phyloP scores from a whole-genome alignment of 2,329 filamentous ascomycete genomes.

The Fusarium subtropicale region DNA sequence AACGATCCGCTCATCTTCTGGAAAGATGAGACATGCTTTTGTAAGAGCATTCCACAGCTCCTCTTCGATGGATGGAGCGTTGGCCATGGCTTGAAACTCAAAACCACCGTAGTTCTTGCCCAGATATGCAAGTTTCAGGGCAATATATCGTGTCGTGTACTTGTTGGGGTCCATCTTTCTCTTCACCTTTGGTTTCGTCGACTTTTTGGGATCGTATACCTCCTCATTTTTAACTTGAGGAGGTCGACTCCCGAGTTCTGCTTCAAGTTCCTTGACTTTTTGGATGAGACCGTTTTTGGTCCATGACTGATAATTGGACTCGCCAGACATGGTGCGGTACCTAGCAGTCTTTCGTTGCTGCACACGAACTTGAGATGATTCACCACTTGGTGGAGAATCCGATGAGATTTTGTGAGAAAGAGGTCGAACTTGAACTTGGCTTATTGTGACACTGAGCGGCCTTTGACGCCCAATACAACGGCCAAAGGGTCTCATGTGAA shows the following conservation, averaged over 20 bases:
- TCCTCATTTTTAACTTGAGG: constrained; percentile 36
- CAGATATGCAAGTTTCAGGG: constrained; percentile 93
- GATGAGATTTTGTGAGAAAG: constrained; percentile 12
- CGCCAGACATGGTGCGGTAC: constrained; percentile 49
- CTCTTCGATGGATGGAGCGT: constrained; percentile 87
- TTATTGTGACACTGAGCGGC: constrained; percentile 39
- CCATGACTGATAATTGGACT: constrained; percentile 72
- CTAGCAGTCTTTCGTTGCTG: constrained; percentile 30
- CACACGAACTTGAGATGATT: constrained; percentile 24
- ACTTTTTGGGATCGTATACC: constrained; percentile 29
- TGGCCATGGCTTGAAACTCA: constrained; percentile 82
- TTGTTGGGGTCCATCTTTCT: constrained; percentile 79
- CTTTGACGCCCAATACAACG: constrained; percentile 45
- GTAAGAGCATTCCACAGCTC: constrained; percentile 91
- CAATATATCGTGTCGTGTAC: constrained; percentile 86
- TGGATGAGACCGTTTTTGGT: constrained; percentile 74
- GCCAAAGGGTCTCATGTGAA: constrained; percentile 47
- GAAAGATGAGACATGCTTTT: constrained; percentile 84
- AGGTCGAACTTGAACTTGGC: constrained; percentile 25
- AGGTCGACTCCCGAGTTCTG: constrained; percentile 66
- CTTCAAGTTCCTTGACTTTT: constrained; percentile 75
- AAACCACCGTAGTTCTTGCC: constrained; percentile 93
- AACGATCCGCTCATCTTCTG: constrained; percentile 70
- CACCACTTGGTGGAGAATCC: constrained; percentile 41
- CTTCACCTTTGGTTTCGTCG: constrained; percentile 56